Percentiles rank a stretch among this genome's conserved stretches.
These are phyloP conservation scores for Aspergillus sclerotialis DNA, from an alignment of 2,329 filamentous ascomycete genomes.

Conservation along the genomic window DNA sequence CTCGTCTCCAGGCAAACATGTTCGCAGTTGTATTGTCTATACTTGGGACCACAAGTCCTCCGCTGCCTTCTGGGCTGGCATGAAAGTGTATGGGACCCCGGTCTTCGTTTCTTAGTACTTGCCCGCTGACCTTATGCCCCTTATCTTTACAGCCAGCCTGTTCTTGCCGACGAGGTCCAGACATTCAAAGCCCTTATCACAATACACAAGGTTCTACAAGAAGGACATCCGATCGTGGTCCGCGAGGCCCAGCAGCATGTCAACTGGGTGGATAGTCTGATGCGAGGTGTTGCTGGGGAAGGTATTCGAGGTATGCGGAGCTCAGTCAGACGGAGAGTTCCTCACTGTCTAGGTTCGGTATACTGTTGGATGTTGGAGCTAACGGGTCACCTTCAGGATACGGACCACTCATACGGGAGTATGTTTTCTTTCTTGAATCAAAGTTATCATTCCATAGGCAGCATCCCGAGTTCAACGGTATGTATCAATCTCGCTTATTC, in stretches of 20 bases:
- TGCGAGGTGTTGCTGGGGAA: conserved; percentile 73
- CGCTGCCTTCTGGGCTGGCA: conserved; percentile 89
- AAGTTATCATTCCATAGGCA: conserved; percentile 96
- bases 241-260: conserved; percentile 84
- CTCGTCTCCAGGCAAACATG: conserved; percentile 66
- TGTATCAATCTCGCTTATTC: conserved; percentile 6
- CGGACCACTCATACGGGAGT: conserved; percentile 87
- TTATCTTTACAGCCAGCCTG: conserved; percentile 64
- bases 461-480: conserved; percentile 94
- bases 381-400: too few relatives aligned
- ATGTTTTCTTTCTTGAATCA: conserved; percentile 88
- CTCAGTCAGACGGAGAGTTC: too few relatives aligned
- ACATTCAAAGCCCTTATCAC: conserved; percentile 98
- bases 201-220: conserved; percentile 93
- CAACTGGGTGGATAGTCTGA: conserved; percentile 87
- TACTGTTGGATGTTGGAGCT: too few relatives aligned
- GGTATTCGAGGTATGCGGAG: conserved; percentile 63
- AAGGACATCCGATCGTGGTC: conserved; percentile 82
- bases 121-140: conserved; percentile 2
- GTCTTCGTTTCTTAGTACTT: conserved; percentile 2
- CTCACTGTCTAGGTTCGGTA: too few relatives aligned
- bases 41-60: conserved; percentile 99
- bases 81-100: conserved; percentile 77
- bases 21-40: conserved; percentile 94
- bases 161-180: conserved; percentile 95